Percentiles rank a stretch among this genome's conserved stretches.
Conservation (phyloP, 2,329 filamentous ascomycete genomes). For the Macrophomina tecta region DNA sequence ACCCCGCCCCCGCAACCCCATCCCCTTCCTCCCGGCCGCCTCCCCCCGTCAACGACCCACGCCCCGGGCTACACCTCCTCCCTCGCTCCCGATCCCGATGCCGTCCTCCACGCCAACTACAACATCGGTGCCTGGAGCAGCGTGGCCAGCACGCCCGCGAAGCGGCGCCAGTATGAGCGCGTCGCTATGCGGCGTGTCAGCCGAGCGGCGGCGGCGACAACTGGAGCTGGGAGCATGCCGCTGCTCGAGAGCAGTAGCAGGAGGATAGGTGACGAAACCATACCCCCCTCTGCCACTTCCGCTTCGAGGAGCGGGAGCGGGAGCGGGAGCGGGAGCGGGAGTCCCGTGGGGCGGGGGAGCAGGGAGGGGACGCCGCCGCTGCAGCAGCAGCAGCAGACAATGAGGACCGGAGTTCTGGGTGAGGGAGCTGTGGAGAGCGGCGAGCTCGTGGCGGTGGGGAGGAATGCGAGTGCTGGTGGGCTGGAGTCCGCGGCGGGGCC, state of each 20-base stretch:
- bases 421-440: background rate
- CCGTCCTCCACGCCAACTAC: constrained; percentile 47
- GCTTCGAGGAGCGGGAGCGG: too few species aligned
- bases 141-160: constrained; percentile 58
- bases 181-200: constrained; percentile 64
- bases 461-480: background rate
- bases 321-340: background rate
- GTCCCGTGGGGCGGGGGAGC: background rate
- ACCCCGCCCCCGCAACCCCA: constrained; percentile 3
- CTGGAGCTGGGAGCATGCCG: background rate
- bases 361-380: background rate
- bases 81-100: constrained; percentile 31
- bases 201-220: constrained; percentile 17
- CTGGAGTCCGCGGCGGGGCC: constrained; percentile 30
- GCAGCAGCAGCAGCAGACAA: background rate
- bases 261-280: background rate
- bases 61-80: constrained; percentile 38
- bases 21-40: constrained; percentile 31
- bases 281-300: background rate
- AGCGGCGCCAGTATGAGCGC: constrained; percentile 63
- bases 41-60: constrained; percentile 34
- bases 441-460: background rate
- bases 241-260: constrained; percentile 5
- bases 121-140: constrained; percentile 66
- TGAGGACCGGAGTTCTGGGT: too few species aligned